A percentile compares a stretch with the other conserved stretches of the same genome.
Evolutionary conservation across 1,284 basidiomycete species (phyloP).

Genomic region (Lignosus rhinocerotis): DNA sequence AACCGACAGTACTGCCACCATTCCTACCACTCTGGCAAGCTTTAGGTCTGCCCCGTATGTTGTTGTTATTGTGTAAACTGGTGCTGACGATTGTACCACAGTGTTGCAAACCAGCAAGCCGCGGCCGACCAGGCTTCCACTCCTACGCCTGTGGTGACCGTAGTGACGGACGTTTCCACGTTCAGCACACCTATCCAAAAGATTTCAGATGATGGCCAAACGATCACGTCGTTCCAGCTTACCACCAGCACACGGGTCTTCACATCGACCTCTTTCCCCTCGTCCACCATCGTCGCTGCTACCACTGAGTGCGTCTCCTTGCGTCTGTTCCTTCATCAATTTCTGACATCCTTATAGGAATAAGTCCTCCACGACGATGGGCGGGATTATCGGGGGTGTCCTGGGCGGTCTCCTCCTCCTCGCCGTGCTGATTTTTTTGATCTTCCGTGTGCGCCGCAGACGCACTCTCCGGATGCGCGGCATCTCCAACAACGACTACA

Average conservation of each 20-base stretch:
- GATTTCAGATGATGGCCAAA: not conserved
- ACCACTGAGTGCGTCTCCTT: slow-evolving; percentile 1
- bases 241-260: slow-evolving; percentile 13
- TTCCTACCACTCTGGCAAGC: not conserved
- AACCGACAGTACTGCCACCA: not conserved
- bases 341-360: not conserved
- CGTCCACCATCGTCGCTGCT: not conserved
- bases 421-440: slow-evolving; percentile 15
- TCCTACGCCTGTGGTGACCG: slow-evolving; percentile 3
- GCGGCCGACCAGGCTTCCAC: slow-evolving; percentile 12
- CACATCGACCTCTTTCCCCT: slow-evolving; percentile 6
- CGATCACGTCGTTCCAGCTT: slow-evolving; percentile 7
- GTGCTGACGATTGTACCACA: not conserved
- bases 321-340: not conserved
- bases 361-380: slow-evolving; percentile 7
- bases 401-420: slow-evolving; percentile 20
- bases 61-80: not conserved
- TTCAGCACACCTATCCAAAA: slow-evolving; percentile 6
- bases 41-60: not conserved
- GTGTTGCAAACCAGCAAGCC: slow-evolving; percentile 5
- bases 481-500: slow-evolving; percentile 13
- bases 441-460: slow-evolving; percentile 22
- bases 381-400: slow-evolving; percentile 22
- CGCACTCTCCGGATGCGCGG: slow-evolving; percentile 12
- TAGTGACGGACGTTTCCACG: not conserved